Evolutionary conservation across 1,284 basidiomycete species (phyloP).

Genomic region (Ceratobasidium sp.): DNA sequence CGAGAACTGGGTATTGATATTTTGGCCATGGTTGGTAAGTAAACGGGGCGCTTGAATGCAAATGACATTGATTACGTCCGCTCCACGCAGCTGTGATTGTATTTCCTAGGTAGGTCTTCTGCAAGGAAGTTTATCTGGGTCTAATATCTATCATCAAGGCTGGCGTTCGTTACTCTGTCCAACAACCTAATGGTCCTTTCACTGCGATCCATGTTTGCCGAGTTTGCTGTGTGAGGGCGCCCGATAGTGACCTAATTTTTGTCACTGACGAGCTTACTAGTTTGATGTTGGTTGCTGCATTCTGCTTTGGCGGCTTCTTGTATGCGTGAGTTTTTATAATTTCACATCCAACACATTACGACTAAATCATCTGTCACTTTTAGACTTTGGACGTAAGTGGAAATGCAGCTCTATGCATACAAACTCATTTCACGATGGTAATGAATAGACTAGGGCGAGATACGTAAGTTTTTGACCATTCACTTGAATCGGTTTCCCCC

Average conservation of each 20-base stretch:
- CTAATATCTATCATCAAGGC: slow-evolving; percentile 50
- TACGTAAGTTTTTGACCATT: slow-evolving; percentile 14
- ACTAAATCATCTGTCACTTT: neutral
- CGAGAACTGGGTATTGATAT: slow-evolving; percentile 70
- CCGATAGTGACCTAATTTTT: neutral
- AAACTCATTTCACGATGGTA: neutral
- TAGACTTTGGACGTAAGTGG: slow-evolving; percentile 33
- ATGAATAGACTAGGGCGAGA: slow-evolving; percentile 17
- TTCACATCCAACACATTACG: neutral
- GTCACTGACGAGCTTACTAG: neutral
- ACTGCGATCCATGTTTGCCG: slow-evolving; percentile 79
- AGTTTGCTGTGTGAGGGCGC: slow-evolving; percentile 60
- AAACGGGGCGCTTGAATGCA: neutral
- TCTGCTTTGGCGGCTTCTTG: slow-evolving; percentile 88
- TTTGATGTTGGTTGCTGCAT: slow-evolving; percentile 86
- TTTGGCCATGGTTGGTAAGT: slow-evolving; percentile 50
- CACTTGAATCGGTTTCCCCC: neutral
- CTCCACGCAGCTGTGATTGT: slow-evolving; percentile 77
- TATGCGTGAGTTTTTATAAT: slow-evolving; percentile 70
- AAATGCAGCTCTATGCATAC: too few species aligned
- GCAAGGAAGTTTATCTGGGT: neutral
- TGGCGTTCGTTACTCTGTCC: slow-evolving; percentile 87
- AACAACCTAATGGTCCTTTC: slow-evolving; percentile 75
- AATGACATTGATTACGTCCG: slow-evolving; percentile 43
- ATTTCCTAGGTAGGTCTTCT: slow-evolving; percentile 71